These are phyloP conservation scores for Flagelloscypha sp. DNA, from an alignment of 768 basidiomycete genomes.

Conservation along the genomic window DNA sequence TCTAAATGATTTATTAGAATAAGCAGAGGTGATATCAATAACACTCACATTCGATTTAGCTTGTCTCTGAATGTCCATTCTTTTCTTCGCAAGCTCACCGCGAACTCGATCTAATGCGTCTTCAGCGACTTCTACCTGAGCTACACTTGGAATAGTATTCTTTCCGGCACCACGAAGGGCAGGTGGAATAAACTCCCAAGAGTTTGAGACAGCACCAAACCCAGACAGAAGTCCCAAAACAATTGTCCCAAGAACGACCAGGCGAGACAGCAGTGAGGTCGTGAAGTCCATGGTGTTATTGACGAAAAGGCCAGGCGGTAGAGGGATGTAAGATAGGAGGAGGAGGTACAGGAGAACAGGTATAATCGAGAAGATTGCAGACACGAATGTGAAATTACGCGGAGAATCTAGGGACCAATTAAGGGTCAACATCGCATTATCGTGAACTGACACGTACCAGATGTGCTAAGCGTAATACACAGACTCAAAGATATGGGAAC, in stretches of 20 bases:
- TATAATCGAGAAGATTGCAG: conserved; percentile 34
- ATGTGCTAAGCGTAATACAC: conserved; percentile 38
- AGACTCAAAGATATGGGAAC: conserved; percentile 60
- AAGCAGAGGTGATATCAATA: conserved; percentile 1
- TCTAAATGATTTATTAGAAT: not conserved
- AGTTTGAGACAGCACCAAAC: conserved; percentile 63
- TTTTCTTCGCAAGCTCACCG: conserved; percentile 42
- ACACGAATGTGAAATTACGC: conserved; percentile 12
- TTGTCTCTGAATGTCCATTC: conserved; percentile 23
- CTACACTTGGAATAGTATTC: conserved; percentile 16
- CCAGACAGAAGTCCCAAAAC: conserved; percentile 78
- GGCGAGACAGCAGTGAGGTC: conserved; percentile 47
- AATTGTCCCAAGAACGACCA: conserved; percentile 69
- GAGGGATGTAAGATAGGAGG: conserved; percentile 56
- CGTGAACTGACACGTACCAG: conserved; percentile 17
- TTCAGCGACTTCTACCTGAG: conserved; percentile 46
- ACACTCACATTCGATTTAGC: conserved; percentile 25
- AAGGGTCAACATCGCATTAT: not conserved
- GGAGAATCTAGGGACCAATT: not conserved
- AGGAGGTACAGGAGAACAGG: conserved; percentile 51
- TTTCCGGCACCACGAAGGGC: not conserved
- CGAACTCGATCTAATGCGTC: conserved; percentile 51
- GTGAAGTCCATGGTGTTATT: conserved; percentile 27
- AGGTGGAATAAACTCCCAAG: conserved; percentile 50
- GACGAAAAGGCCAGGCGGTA: conserved; percentile 41